A percentile compares a stretch with the other conserved stretches of the same genome.
phyloP scores from a whole-genome alignment of 2,329 filamentous ascomycete genomes.

The Fusarium vanettenii region DNA sequence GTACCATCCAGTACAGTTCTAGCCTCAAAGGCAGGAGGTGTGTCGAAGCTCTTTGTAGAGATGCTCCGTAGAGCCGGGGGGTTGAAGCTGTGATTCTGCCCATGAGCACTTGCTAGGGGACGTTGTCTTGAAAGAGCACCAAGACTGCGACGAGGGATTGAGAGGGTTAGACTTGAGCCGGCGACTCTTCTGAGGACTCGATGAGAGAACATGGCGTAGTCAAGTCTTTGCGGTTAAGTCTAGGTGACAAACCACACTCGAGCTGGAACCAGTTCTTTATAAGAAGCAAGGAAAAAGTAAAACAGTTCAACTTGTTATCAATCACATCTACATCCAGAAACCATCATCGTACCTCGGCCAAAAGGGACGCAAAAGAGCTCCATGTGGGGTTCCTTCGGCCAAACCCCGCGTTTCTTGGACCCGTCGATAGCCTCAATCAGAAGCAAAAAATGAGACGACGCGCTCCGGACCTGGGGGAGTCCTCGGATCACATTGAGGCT shows the following conservation, averaged over 20 bases:
- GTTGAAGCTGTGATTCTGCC: background rate
- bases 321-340: constrained; percentile 1
- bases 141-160: background rate
- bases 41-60: constrained; percentile 15
- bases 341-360: constrained; percentile 39
- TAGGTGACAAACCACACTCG: background rate
- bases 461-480: constrained; percentile 3
- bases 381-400: constrained; percentile 38
- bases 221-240: background rate
- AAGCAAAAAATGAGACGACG: too few species aligned
- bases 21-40: constrained; percentile 28
- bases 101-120: constrained; percentile 36
- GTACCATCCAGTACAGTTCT: background rate
- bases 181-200: constrained; percentile 14
- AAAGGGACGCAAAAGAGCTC: constrained; percentile 34
- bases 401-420: constrained; percentile 40
- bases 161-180: background rate
- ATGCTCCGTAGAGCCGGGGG: background rate
- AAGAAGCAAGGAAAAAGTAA: background rate
- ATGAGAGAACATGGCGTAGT: constrained; percentile 26
- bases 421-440: constrained; percentile 32
- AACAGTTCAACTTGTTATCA: background rate
- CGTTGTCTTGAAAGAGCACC: background rate
- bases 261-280: background rate
- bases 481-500: constrained; percentile 1